phyloP scores from a whole-genome alignment of 495 filamentous ascomycete species.

The Penicillium paradoxum region DNA sequence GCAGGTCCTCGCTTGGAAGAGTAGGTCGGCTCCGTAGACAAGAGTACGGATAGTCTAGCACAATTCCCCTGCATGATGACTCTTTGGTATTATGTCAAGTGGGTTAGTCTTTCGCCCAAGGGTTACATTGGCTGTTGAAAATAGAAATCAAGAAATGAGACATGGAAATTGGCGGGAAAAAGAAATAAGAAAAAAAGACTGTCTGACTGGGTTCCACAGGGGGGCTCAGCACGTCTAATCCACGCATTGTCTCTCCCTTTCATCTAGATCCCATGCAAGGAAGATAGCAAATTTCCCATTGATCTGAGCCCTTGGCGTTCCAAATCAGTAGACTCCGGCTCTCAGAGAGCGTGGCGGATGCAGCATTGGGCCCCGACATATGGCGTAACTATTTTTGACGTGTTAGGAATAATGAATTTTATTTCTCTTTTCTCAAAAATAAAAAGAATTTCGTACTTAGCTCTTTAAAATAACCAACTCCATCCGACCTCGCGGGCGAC shows the following conservation, averaged over 20 bases:
- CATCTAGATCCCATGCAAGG: conserved; percentile 31
- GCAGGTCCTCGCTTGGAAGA: conserved; percentile 1
- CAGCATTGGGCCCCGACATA: conserved; percentile 20
- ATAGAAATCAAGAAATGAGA: neutral
- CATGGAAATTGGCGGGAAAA: neutral
- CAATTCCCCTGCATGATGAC: conserved; percentile 4
- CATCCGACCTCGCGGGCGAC: conserved; percentile 16
- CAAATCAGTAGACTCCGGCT: conserved; percentile 18
- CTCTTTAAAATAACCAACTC: conserved; percentile 24
- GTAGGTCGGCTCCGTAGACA: neutral
- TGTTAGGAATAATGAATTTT: neutral
- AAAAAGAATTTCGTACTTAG: conserved; percentile 3
- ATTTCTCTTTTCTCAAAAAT: conserved; percentile 5
- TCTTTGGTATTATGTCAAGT: neutral
- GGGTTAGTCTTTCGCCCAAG: neutral
- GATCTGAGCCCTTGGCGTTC: neutral
- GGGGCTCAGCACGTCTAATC: conserved; percentile 13
- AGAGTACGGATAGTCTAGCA: neutral
- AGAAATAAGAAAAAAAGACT: neutral
- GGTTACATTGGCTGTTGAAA: neutral
- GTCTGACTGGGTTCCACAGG: conserved; percentile 27
- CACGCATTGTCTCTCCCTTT: conserved; percentile 20
- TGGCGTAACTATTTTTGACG: conserved; percentile 20
- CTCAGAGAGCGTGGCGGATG: conserved; percentile 25
- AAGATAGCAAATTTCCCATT: conserved; percentile 22